Conservation (phyloP, 1,284 basidiomycete species). For the Puccinia coronata region DNA sequence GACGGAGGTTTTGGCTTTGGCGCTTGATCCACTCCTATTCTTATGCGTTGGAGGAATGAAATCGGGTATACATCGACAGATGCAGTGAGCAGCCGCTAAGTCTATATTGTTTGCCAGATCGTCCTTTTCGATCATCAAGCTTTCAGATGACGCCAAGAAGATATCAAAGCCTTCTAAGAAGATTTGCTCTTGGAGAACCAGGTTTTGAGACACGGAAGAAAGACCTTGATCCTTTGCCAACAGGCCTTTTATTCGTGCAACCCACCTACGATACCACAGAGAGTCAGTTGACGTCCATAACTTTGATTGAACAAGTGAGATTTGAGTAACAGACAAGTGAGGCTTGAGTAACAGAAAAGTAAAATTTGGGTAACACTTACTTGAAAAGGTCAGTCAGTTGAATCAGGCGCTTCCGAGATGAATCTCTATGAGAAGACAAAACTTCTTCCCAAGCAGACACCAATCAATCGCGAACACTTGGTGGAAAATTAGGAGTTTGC, state of each 20-base stretch:
- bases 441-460: no score
- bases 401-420: no score
- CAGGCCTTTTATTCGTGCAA: constrained; percentile 35
- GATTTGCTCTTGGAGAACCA: constrained; percentile 78
- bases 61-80: constrained; percentile 71
- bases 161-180: constrained; percentile 87
- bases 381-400: no score
- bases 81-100: constrained; percentile 57
- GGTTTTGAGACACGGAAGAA: no score
- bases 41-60: constrained; percentile 70
- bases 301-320: no score
- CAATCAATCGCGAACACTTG: no score
- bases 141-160: constrained; percentile 73
- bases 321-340: no score
- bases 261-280: constrained; percentile 66
- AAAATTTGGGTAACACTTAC: no score
- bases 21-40: constrained; percentile 65
- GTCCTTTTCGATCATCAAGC: constrained; percentile 64
- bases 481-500: no score
- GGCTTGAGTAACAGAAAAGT: no score
- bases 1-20: constrained; percentile 57
- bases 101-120: constrained; percentile 64
- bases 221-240: constrained; percentile 56
- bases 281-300: no score
- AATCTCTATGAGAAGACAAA: no score